These are phyloP conservation scores for Russula emetica DNA, from an alignment of 768 basidiomycete species.

Conservation along the genomic window DNA sequence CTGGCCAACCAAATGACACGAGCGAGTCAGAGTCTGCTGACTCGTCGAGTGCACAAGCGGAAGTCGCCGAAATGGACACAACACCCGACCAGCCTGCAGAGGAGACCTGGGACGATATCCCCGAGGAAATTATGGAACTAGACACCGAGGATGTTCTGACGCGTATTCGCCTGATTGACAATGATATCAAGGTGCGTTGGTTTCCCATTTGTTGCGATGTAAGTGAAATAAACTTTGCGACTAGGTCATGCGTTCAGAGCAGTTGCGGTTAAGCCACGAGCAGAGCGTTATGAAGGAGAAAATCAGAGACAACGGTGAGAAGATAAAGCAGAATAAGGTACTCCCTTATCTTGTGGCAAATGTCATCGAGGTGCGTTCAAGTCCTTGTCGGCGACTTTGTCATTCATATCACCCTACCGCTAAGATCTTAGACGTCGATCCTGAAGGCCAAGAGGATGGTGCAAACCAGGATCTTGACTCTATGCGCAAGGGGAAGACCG, in stretches of 20 bases:
- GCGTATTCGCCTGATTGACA: constrained; percentile 89
- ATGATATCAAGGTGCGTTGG: constrained; percentile 82
- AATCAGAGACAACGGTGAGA: constrained; percentile 96
- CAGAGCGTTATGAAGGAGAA: constrained; percentile 97
- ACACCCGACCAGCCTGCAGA: constrained; percentile 64
- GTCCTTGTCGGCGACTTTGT: background rate
- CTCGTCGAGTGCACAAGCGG: constrained; percentile 33
- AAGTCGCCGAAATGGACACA: constrained; percentile 58
- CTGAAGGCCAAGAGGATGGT: constrained; percentile 90
- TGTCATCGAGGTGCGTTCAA: constrained; percentile 81
- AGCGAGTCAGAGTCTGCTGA: constrained; percentile 44
- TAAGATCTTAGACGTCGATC: constrained; percentile 91
- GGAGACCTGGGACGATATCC: constrained; percentile 90
- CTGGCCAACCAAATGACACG: constrained; percentile 32
- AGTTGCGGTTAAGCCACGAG: constrained; percentile 85
- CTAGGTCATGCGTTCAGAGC: constrained; percentile 98
- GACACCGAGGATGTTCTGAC: constrained; percentile 84
- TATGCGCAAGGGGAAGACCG: constrained; percentile 96
- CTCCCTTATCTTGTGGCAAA: constrained; percentile 97
- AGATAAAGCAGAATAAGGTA: constrained; percentile 99
- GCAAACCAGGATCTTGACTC: constrained; percentile 94
- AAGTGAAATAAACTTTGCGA: constrained; percentile 2
- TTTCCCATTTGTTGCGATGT: background rate
- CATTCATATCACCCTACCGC: background rate
- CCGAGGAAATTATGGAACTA: constrained; percentile 75